Evolutionary conservation across 2,329 filamentous ascomycete genomes (phyloP).

Genomic region (Alternaria solani): DNA sequence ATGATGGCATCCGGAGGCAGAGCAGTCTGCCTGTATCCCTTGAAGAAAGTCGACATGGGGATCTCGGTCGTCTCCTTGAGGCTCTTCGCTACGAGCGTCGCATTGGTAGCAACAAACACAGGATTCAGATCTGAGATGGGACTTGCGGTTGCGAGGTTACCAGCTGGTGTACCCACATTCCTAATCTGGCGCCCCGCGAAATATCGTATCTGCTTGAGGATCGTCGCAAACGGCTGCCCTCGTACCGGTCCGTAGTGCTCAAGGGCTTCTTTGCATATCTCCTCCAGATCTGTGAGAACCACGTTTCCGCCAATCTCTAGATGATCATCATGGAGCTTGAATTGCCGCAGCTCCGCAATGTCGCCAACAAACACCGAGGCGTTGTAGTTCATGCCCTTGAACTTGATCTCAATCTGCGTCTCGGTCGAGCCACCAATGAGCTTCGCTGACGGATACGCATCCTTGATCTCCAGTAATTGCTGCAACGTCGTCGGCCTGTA

Average conservation of each 20-base stretch:
- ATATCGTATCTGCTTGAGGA: conserved; percentile 91
- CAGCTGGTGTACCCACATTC: conserved; percentile 96
- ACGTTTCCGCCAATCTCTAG: conserved; percentile 96
- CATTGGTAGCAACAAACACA: conserved; percentile 86
- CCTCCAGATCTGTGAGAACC: conserved; percentile 87
- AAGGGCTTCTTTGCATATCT: conserved; percentile 80
- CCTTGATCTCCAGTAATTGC: conserved; percentile 92
- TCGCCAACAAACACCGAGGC: conserved; percentile 93
- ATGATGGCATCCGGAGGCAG: conserved; percentile 84
- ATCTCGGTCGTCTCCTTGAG: conserved; percentile 77
- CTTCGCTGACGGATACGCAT: conserved; percentile 82
- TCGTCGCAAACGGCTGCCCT: conserved; percentile 86
- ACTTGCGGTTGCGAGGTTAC: conserved; percentile 91
- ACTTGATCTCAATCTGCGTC: conserved; percentile 98
- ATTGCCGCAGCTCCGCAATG: conserved; percentile 86
- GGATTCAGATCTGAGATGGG: conserved; percentile 97
- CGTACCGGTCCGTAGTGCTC: conserved; percentile 75
- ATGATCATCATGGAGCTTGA: conserved; percentile 77
- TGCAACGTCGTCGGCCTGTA: conserved; percentile 86
- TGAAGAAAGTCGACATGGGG: conserved; percentile 93
- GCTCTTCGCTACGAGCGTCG: conserved; percentile 81
- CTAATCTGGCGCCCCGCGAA: conserved; percentile 96
- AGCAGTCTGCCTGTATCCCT: conserved; percentile 85
- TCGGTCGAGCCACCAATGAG: conserved; percentile 96
- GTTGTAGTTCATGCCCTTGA: conserved; percentile 91